Base-by-base conservation (phyloP, 140 eudicot species). In the Flaveria floridana region DNA sequence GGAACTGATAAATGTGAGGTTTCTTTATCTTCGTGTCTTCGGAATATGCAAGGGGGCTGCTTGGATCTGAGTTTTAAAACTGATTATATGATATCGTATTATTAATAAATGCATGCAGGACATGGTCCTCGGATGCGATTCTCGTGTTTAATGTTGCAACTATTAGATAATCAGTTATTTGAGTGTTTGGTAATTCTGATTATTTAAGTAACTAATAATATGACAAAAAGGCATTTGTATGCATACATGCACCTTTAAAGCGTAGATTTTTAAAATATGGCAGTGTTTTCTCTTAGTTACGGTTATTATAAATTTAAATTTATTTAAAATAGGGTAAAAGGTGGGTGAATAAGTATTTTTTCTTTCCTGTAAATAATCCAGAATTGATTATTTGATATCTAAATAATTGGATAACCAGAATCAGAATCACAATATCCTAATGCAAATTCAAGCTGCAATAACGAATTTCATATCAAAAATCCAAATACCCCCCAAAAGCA, bases 1-100 rank as follows among this genome's bases (percentile, higher is more conserved):
- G 82, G 96, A 81, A 76, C 81, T 88, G 37, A 77, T 89, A 47
- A 74, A 62, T 7, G 96, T 89, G 76, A 63, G 87, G 23, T 63
- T 64, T 72, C 72, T 51, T 21, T 44, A 65, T 68, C 73, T 73
- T 19, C 41, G 2, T 20, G 11, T 20, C 20, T 21, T 44, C 9
- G 4, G 44, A 62, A 26, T 25, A 62, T 28, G 10, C 44, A 39
- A 66, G 53, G n/a, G 53, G 12, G 28, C 41, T 30, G 14, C 30
- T 64, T 64, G 47, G 2, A 37, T 65, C 16, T 65, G 70, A 25
- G 41, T 25, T 61, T 11, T 61, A 2, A 34, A 65, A 34, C 3
- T 65, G 51, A n/a, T 65, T 37, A 65, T 65, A 2, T 65, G 70
- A 65, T 65, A 65, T 65, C 2, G 7, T 14, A 18, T 65, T 7